A percentile compares a stretch with the other conserved stretches of the same genome.
Evolutionary conservation across 2,329 filamentous ascomycete species (phyloP).

Genomic region (Leptosphaerulina australis): DNA sequence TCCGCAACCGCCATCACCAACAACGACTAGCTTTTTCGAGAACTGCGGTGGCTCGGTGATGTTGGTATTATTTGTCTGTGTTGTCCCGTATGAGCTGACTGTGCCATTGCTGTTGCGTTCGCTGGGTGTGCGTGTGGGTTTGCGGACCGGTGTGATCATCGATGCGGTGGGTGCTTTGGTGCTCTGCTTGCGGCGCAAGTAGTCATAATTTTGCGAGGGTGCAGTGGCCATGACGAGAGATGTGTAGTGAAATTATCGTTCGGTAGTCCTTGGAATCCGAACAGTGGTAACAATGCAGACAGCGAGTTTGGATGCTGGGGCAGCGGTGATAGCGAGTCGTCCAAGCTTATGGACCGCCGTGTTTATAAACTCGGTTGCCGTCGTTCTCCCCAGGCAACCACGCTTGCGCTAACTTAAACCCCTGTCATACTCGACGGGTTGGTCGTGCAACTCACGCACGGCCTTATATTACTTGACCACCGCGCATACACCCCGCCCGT

Average conservation of each 20-base stretch:
- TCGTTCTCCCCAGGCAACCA: slow-evolving; percentile 27
- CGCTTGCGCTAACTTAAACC: slow-evolving; percentile 7
- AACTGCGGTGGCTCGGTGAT: slow-evolving; percentile 90
- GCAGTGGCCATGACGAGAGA: slow-evolving; percentile 23
- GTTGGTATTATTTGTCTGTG: slow-evolving; percentile 78
- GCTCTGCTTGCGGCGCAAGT: slow-evolving; percentile 63
- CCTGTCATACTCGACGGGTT: neutral
- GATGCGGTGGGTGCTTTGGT: slow-evolving; percentile 47
- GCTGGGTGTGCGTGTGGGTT: slow-evolving; percentile 59
- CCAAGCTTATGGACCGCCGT: slow-evolving; percentile 23
- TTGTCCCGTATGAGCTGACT: slow-evolving; percentile 82
- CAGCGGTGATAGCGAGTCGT: slow-evolving; percentile 23
- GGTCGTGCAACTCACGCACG: neutral
- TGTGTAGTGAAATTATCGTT: slow-evolving; percentile 20
- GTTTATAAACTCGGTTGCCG: slow-evolving; percentile 23
- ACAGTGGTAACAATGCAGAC: slow-evolving; percentile 40
- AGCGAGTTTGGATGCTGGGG: slow-evolving; percentile 22
- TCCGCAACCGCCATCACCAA: slow-evolving; percentile 95
- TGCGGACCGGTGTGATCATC: slow-evolving; percentile 43
- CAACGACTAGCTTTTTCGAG: slow-evolving; percentile 99
- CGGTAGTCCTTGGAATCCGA: slow-evolving; percentile 6
- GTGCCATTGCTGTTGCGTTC: slow-evolving; percentile 85
- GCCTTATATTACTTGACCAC: neutral
- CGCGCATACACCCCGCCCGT: slow-evolving; percentile 6
- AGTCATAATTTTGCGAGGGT: slow-evolving; percentile 58